Evolutionary conservation across 371 early-diverging fungal genomes (phyloP).

Genomic region (Mortierella sp.): DNA sequence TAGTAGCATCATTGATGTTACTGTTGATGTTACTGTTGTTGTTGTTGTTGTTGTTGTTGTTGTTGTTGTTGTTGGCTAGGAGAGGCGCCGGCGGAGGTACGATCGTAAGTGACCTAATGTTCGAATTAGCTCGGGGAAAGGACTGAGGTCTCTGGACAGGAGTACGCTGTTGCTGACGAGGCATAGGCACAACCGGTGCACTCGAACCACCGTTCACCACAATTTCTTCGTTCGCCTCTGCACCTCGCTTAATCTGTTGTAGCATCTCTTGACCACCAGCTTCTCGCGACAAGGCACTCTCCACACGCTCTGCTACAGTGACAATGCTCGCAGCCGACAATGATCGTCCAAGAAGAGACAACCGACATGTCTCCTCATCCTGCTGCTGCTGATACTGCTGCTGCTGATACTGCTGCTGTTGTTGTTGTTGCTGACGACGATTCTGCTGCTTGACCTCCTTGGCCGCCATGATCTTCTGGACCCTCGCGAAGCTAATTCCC

Average conservation of each 20-base stretch:
- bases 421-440: conserved; percentile 4
- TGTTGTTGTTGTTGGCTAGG: not conserved
- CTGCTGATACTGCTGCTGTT: too few relatives aligned
- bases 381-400: not conserved
- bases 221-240: not conserved
- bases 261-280: not conserved
- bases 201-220: too few relatives aligned
- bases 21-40: not conserved
- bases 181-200: not conserved
- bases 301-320: not conserved
- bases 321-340: not conserved
- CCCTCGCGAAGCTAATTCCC: conserved; percentile 25
- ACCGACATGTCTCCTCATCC: not conserved
- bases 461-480: conserved; percentile 25
- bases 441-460: conserved; percentile 19
- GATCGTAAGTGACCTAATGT: not conserved
- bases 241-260: not conserved
- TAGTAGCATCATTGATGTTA: not conserved
- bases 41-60: not conserved
- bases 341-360: not conserved
- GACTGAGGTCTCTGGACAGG: not conserved
- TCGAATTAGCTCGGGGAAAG: not conserved
- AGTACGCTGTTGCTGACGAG: not conserved
- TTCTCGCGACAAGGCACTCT: not conserved
- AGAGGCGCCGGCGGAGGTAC: not conserved